Percentiles rank a stretch among this genome's conserved stretches.
Evolutionary conservation across 73 alveolate species (phyloP).

Genomic region (Blepharisma japonicum): DNA sequence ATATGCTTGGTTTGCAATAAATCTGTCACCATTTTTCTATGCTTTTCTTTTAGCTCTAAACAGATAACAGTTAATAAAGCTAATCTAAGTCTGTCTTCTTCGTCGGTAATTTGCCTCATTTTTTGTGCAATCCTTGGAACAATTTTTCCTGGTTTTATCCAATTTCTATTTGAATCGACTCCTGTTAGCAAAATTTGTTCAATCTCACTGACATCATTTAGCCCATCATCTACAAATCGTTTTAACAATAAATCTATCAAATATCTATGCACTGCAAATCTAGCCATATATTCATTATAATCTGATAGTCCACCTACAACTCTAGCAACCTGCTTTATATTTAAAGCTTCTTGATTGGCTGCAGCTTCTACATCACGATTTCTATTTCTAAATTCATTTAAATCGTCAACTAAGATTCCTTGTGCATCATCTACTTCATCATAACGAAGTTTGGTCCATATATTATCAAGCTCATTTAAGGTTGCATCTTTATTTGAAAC

Average conservation of each 20-base stretch:
- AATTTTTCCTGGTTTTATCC: neutral
- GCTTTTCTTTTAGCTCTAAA: neutral
- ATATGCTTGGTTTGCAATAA: neutral
- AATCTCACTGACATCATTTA: constrained; percentile 8
- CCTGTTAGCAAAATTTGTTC: constrained; percentile 14
- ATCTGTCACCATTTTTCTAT: neutral
- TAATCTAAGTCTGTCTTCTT: neutral
- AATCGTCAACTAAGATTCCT: neutral
- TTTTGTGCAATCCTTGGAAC: neutral
- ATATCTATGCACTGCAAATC: neutral
- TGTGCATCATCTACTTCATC: constrained; percentile 20
- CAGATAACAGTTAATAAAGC: neutral
- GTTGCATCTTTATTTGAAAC: neutral
- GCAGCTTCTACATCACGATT: constrained; percentile 12
- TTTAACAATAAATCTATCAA: neutral
- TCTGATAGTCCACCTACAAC: constrained; percentile 26
- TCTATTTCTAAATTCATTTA: neutral
- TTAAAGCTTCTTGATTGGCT: neutral
- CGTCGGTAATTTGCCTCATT: neutral
- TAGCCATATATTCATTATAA: neutral
- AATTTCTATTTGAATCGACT: neutral
- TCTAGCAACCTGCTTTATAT: neutral
- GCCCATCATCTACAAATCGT: neutral
- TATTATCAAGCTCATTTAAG: constrained; percentile 1
- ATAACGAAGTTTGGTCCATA: constrained; percentile 4